Base-by-base conservation (phyloP, 2,329 filamentous ascomycete genomes). In the Aureobasidium sp. region DNA sequence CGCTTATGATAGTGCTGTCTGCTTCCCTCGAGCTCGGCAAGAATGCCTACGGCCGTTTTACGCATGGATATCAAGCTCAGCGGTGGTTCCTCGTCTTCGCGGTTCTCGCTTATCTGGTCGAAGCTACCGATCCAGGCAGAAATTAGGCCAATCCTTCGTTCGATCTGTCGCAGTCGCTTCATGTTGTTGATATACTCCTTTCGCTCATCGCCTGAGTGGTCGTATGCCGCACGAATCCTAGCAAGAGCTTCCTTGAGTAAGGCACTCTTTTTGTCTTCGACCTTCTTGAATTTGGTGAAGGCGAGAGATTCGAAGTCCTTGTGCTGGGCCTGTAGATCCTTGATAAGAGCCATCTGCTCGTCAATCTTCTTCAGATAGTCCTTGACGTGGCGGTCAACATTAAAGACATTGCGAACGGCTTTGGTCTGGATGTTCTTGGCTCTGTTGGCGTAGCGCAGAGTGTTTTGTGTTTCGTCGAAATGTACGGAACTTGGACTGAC, bases 341-440 rank as follows among this genome's bases (percentile, higher is more conserved):
- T 96, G 74, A 99, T 99, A 71, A 97, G 77, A n/a, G 87, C 88
- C 82, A 96, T 92, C 74, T 99, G 93, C 77, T 99, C 94, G 72
- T 99, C 93, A 70, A 99, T 99, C 82, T 97, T 97, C 79, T 97
- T 94, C 73, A 99, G 78, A 77, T 96, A 99, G 76, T 99, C 94
- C 79, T 99, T 99, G 70, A 99, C 94, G 76, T 99, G 94, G 65
- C 94, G 89, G 74, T 99, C 97, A 66, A 99, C 94, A 74, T 99
- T 99, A 79, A 95, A 99, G 27, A 97, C 92, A 72, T 99, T 99
- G 70, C 92, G 87, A n/a, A 94, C 97, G 62, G 97, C 91, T 81
- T 99, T 99, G 63, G 94, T 99, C 78, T 97, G 95, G 72, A 99
- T 99, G 71, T 99, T 99, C 84, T 99, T 99, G 63, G 94, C 94